Conservation (phyloP, 129 eudicot species). For the Flaveria bidentis region DNA sequence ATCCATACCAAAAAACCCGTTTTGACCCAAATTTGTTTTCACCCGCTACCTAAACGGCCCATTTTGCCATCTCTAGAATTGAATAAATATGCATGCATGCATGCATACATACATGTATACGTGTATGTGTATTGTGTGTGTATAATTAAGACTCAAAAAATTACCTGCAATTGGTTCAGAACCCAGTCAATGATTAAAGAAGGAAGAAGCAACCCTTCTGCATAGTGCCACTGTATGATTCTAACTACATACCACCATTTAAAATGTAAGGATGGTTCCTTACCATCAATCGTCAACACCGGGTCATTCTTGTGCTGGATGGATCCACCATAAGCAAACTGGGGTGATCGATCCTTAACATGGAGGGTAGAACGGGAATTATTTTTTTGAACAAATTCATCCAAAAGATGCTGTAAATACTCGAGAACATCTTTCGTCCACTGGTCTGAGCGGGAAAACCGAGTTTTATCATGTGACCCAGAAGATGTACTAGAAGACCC, state of each 20-base stretch:
- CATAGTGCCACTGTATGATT: slow-evolving; percentile 83
- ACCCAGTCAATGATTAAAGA: slow-evolving; percentile 91
- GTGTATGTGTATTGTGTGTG: neutral
- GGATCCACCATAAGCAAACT: slow-evolving; percentile 61
- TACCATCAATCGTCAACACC: slow-evolving; percentile 47
- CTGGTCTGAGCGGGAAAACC: slow-evolving; percentile 77
- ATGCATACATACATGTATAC: too few relatives aligned
- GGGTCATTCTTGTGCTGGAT: slow-evolving; percentile 58
- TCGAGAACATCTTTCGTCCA: slow-evolving; percentile 95
- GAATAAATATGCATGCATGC: neutral
- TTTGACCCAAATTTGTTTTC: slow-evolving; percentile 1
- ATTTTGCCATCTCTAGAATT: neutral
- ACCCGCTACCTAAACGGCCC: neutral
- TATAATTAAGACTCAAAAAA: neutral
- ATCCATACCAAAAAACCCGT: neutral
- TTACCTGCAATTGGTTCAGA: slow-evolving; percentile 87
- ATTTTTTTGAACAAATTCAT: slow-evolving; percentile 66
- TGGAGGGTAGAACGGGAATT: slow-evolving; percentile 50
- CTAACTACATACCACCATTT: slow-evolving; percentile 99
- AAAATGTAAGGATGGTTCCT: slow-evolving; percentile 77
- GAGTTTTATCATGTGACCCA: slow-evolving; percentile 62
- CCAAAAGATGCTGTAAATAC: slow-evolving; percentile 80
- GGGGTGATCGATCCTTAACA: slow-evolving; percentile 64
- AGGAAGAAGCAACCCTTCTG: slow-evolving; percentile 78
- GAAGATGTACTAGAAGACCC: slow-evolving; percentile 65